These are phyloP conservation scores for Eucalyptus sp. DNA, from an alignment of 345 rosid genomes.

Conservation along the genomic window DNA sequence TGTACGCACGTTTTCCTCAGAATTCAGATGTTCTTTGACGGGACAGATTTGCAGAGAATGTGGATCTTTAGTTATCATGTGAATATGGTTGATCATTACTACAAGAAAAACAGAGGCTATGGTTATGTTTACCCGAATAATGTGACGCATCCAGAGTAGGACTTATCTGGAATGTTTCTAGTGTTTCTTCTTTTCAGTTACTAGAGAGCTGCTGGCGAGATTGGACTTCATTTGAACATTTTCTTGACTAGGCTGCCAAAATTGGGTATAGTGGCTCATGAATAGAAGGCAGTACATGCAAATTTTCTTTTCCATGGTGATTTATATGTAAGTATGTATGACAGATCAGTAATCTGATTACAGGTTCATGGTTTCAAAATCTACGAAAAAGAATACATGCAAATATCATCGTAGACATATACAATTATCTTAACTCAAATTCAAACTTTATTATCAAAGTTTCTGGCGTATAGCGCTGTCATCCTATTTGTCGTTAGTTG, in stretches of 20 bases:
- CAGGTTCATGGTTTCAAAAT: no score
- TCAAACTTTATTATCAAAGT: no score
- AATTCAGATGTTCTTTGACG: neutral
- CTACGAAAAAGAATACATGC: neutral
- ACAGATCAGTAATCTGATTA: neutral
- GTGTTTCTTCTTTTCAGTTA: neutral
- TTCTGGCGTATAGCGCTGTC: neutral
- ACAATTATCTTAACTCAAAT: no score
- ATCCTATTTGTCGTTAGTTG: neutral
- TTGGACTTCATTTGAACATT: neutral
- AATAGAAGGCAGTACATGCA: neutral
- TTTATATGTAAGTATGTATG: neutral
- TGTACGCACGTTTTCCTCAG: neutral
- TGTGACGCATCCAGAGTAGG: neutral
- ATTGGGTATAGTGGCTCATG: neutral
- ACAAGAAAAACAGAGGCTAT: neutral
- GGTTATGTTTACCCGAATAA: neutral
- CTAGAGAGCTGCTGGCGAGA: neutral
- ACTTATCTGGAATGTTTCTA: neutral
- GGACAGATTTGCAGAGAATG: neutral
- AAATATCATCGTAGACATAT: no score
- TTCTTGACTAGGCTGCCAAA: neutral
- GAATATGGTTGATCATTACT: neutral
- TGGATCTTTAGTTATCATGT: neutral
- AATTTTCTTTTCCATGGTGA: neutral